These are phyloP conservation scores for Kwoniella botswanensis DNA, from an alignment of 768 basidiomycete genomes.

Conservation along the genomic window DNA sequence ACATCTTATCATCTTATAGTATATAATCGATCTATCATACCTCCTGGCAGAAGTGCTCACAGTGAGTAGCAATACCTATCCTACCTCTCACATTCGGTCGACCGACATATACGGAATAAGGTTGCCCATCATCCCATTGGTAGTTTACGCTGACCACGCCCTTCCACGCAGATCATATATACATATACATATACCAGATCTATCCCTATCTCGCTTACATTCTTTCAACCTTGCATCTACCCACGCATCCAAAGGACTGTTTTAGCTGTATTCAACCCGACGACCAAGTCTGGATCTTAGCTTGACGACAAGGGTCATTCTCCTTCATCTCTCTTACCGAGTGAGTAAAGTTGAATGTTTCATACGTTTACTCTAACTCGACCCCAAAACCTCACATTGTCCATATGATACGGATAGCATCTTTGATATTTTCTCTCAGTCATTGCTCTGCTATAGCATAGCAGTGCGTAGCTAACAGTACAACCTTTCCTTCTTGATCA, in stretches of 20 bases:
- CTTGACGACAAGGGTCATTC: constrained; percentile 13
- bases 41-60: background rate
- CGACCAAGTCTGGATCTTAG: background rate
- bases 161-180: background rate
- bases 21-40: background rate
- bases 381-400: too few relatives aligned
- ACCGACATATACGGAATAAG: background rate
- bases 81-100: background rate
- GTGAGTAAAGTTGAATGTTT: constrained; percentile 3
- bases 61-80: background rate
- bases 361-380: background rate
- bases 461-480: background rate
- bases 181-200: background rate
- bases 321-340: background rate
- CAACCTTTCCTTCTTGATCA: background rate
- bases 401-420: background rate
- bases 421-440: background rate
- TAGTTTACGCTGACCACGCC: background rate
- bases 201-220: background rate
- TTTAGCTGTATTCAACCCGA: background rate
- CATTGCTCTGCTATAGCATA: background rate
- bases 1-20: background rate
- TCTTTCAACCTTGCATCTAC: background rate
- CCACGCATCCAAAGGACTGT: background rate
- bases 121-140: background rate